Conservation (phyloP, 768 basidiomycete species). For the Naganishia vishniacii region DNA sequence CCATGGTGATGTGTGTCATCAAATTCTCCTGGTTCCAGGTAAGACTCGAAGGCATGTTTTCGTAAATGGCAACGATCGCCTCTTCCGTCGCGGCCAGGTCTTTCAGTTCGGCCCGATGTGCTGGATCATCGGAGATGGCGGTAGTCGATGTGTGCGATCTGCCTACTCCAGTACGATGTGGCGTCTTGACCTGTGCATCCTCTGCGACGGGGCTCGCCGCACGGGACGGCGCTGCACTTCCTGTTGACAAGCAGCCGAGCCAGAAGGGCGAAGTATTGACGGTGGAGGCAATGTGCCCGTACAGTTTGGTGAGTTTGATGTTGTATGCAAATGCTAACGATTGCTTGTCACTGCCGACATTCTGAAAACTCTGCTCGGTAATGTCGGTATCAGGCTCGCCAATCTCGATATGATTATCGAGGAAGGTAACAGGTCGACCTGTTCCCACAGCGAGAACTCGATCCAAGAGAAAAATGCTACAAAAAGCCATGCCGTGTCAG, state of each 20-base stretch:
- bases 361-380: neutral
- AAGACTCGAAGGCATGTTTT: slow-evolving; percentile 16
- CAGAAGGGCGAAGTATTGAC: slow-evolving; percentile 24
- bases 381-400: slow-evolving; percentile 11
- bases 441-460: slow-evolving; percentile 20
- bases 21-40: slow-evolving; percentile 18
- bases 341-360: slow-evolving; percentile 14
- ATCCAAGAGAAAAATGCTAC: slow-evolving; percentile 20
- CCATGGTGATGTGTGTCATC: slow-evolving; percentile 11
- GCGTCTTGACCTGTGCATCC: slow-evolving; percentile 11
- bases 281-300: slow-evolving; percentile 12
- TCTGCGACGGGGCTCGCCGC: slow-evolving; percentile 9
- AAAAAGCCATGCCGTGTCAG: neutral
- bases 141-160: neutral
- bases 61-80: slow-evolving; percentile 16
- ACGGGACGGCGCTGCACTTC: slow-evolving; percentile 15
- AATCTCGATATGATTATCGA: slow-evolving; percentile 24
- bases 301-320: slow-evolving; percentile 21
- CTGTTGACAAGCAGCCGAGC: slow-evolving; percentile 14
- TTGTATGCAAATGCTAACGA: slow-evolving; percentile 21
- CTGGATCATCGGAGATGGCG: slow-evolving; percentile 17
- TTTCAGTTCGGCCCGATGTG: slow-evolving; percentile 10
- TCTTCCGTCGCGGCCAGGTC: slow-evolving; percentile 16
- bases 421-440: slow-evolving; percentile 20
- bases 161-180: neutral